These are phyloP conservation scores for Mariannaea sp. DNA, from an alignment of 2,329 filamentous ascomycete species.

Conservation along the genomic window DNA sequence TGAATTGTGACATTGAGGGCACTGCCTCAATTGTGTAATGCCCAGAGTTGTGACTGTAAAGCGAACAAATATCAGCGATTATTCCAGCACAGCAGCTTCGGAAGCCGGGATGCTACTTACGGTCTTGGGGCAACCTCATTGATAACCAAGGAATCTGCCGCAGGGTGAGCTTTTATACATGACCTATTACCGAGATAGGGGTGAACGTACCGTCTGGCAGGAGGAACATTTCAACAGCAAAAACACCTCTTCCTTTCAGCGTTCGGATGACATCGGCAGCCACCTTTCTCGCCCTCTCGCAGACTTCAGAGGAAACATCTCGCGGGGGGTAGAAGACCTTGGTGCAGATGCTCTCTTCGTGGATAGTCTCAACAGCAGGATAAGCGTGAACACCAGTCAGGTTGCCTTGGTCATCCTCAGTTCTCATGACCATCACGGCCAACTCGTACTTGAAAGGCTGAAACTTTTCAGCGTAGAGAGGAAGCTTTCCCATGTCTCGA, in stretches of 20 bases:
- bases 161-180: slow-evolving; percentile 15
- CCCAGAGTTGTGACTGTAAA: slow-evolving; percentile 76
- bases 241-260: slow-evolving; percentile 88
- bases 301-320: slow-evolving; percentile 64
- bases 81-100: slow-evolving; percentile 56
- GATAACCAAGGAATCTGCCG: slow-evolving; percentile 67
- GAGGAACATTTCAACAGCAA: slow-evolving; percentile 96
- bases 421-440: slow-evolving; percentile 93
- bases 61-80: slow-evolving; percentile 15
- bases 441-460: slow-evolving; percentile 84
- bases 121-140: slow-evolving; percentile 84
- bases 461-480: slow-evolving; percentile 89
- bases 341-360: slow-evolving; percentile 95
- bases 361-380: slow-evolving; percentile 90
- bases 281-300: slow-evolving; percentile 71
- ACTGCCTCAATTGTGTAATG: slow-evolving; percentile 96
- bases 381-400: slow-evolving; percentile 68
- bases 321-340: slow-evolving; percentile 86
- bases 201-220: slow-evolving; percentile 67
- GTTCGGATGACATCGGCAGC: slow-evolving; percentile 78
- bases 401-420: slow-evolving; percentile 66
- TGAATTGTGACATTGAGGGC: slow-evolving; percentile 84
- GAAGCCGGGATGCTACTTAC: slow-evolving; percentile 47
- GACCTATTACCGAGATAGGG: background rate
- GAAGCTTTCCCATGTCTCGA: slow-evolving; percentile 68